Conservation (phyloP, 2,329 filamentous ascomycete species). For the Mycosphaerella sp. region DNA sequence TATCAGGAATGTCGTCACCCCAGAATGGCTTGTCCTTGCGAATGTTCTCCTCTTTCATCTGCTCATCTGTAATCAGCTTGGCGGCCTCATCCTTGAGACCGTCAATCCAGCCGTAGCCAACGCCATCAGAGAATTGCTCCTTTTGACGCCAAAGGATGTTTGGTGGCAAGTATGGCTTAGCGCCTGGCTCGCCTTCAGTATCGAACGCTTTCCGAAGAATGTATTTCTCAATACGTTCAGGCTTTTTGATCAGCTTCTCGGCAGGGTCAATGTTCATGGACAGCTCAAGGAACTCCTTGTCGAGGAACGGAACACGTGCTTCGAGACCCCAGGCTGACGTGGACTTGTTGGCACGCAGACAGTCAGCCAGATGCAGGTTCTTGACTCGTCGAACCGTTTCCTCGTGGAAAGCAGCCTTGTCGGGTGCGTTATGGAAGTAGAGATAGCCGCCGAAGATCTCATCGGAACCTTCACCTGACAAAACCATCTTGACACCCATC, state of each 20-base stretch:
- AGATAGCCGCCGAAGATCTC: conserved; percentile 98
- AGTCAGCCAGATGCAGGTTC: conserved; percentile 95
- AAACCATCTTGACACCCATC: conserved; percentile 99
- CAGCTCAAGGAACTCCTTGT: conserved; percentile 91
- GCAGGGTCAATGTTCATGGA: conserved; percentile 89
- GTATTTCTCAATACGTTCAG: conserved; percentile 80
- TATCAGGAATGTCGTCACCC: conserved; percentile 87
- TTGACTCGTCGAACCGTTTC: conserved; percentile 93
- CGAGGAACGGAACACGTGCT: conserved; percentile 94
- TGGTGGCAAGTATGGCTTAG: conserved; percentile 83
- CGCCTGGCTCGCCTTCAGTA: conserved; percentile 67
- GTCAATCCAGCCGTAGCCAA: conserved; percentile 99
- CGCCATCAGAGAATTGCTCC: conserved; percentile 97
- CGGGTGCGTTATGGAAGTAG: conserved; percentile 93
- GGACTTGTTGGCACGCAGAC: conserved; percentile 97
- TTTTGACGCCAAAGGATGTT: conserved; percentile 98
- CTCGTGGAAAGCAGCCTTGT: conserved; percentile 87
- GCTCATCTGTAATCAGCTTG: conserved; percentile 84
- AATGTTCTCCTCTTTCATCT: conserved; percentile 54
- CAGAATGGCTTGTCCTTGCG: conserved; percentile 96
- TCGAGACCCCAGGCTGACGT: conserved; percentile 97
- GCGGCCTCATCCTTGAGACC: conserved; percentile 92
- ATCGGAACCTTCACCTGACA: conserved; percentile 93
- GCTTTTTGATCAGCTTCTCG: conserved; percentile 89
- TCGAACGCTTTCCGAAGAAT: conserved; percentile 97